Evolutionary conservation across 164 flowering plant genomes (phyloP), one percentile per base, ranked within the genome.

Genomic region (Euptelea pleiosperma): DNA sequence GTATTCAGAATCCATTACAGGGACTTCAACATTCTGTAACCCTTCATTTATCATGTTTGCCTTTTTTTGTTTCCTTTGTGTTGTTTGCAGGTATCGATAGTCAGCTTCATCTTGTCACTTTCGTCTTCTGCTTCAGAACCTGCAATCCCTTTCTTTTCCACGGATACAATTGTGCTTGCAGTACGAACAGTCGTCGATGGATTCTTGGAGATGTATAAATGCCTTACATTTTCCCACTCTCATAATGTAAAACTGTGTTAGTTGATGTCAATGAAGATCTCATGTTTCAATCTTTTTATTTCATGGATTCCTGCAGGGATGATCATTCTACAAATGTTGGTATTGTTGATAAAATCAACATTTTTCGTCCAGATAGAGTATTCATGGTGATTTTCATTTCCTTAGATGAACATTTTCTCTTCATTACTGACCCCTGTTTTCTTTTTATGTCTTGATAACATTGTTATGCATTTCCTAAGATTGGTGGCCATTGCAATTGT

Each of bases 301-400:
- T 62, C 0, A 50, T 29, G 44, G 30, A 33, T 44, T 60, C n/a
- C 22, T 74, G 61, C 47, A 94, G 99, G 75, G 89, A 81, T 31
- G 73, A 73, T 37, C 56, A 21, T 60, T 61, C 71, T 47, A 26
- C 58, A 48, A 75, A 61, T 55, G 50, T 42, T 71, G 79, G 73
- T 50, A 77, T 94, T 57, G 55, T 82, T 50, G 99, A 94, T 73
- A 88, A 80, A 73, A 79, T 94, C 30, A 75, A 84, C 58, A 73
- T 94, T 55, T 91, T 94, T 67, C 94, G 97, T 22, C 82, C 93
- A 18, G 97, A 91, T 70, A 83, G 99, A 80, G 95, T 90, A 19
- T 94, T 94, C 70, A 83, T 68, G 97, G 99, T 91, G 62, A 64
- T 46, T 37, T 58, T 52, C 30, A 4, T 31, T 40, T 52, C 47